Conservation (phyloP, 2,329 filamentous ascomycete species). For the Aspergillus sp. region DNA sequence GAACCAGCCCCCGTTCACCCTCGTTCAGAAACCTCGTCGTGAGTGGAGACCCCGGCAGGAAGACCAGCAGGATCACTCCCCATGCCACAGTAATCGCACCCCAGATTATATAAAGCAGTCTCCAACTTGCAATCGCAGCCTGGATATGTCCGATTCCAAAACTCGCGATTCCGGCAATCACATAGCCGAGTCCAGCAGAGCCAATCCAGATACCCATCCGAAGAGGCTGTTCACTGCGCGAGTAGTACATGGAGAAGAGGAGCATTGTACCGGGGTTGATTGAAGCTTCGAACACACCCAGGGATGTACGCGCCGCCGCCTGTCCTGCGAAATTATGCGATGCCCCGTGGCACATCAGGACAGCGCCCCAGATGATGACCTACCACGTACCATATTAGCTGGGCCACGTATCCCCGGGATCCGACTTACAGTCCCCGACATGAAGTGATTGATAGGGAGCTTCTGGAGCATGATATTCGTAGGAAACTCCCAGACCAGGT, state of each 20-base stretch:
- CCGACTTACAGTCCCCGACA: background rate
- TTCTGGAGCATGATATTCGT: slow-evolving; percentile 27
- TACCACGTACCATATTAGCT: background rate
- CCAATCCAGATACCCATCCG: slow-evolving; percentile 48
- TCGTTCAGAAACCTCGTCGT: slow-evolving; percentile 46
- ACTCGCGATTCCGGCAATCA: slow-evolving; percentile 46
- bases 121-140: slow-evolving; percentile 52
- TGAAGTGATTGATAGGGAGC: slow-evolving; percentile 14
- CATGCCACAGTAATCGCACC: slow-evolving; percentile 39
- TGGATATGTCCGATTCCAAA: slow-evolving; percentile 62
- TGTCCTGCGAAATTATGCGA: slow-evolving; percentile 3
- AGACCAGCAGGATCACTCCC: slow-evolving; percentile 36
- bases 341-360: slow-evolving; percentile 7
- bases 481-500: slow-evolving; percentile 35
- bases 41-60: slow-evolving; percentile 47
- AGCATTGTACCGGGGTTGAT: slow-evolving; percentile 55
- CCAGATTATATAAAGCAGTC: slow-evolving; percentile 60
- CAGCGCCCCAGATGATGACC: slow-evolving; percentile 14
- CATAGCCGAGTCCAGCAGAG: background rate
- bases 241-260: slow-evolving; percentile 55
- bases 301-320: background rate
- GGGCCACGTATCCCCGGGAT: background rate
- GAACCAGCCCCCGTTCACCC: slow-evolving; percentile 47
- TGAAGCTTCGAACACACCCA: background rate
- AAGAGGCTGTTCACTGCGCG: slow-evolving; percentile 49